A percentile compares a stretch with the other conserved stretches of the same genome.
Conservation (phyloP, 2,329 filamentous ascomycete genomes). For the Trichoderma sp. region DNA sequence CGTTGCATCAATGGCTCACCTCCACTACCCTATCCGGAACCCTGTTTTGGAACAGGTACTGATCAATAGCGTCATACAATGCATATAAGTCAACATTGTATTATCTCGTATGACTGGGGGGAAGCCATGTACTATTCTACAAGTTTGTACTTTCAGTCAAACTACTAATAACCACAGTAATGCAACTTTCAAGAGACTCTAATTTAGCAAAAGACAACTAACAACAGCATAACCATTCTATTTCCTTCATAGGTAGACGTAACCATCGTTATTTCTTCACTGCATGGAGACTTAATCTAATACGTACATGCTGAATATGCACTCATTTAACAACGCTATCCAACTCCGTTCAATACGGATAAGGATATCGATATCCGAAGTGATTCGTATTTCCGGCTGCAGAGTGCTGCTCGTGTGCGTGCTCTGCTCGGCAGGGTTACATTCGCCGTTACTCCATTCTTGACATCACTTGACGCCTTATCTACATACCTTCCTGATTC, state of each 20-base stretch:
- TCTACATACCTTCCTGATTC: slow-evolving; percentile 1
- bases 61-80: neutral
- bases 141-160: neutral
- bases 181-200: too few species aligned
- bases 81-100: neutral
- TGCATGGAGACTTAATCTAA: neutral
- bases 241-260: neutral
- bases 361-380: neutral
- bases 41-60: neutral
- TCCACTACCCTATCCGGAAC: neutral
- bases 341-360: neutral
- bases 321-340: neutral
- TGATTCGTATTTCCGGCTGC: neutral
- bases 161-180: too few species aligned
- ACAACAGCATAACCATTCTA: neutral
- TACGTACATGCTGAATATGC: neutral
- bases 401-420: neutral
- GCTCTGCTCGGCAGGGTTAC: neutral
- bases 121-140: neutral
- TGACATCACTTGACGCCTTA: slow-evolving; percentile 5
- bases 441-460: neutral
- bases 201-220: neutral
- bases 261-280: neutral
- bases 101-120: neutral
- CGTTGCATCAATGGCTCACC: neutral